Conservation (phyloP, 2,329 filamentous ascomycete genomes). For the Parascedosporium putredinis region DNA sequence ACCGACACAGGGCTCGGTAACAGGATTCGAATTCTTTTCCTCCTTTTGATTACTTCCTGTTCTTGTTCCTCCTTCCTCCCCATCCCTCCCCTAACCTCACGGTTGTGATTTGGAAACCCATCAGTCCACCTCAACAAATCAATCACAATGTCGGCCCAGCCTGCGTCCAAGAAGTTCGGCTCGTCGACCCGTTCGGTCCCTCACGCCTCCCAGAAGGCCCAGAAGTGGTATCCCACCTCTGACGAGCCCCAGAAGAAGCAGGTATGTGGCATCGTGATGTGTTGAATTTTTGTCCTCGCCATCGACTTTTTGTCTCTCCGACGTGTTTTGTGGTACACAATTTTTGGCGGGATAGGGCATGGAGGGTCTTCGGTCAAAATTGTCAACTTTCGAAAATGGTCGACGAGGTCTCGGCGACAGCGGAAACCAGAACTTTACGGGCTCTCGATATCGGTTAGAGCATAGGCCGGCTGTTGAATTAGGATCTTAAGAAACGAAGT, state of each 20-base stretch:
- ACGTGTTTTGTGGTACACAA: not conserved
- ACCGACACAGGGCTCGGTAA: constrained; percentile 4
- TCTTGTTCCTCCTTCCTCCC: constrained; percentile 20
- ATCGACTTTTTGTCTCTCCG: not conserved
- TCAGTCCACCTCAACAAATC: constrained; percentile 14
- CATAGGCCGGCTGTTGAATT: too few species aligned
- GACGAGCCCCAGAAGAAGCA: constrained; percentile 84
- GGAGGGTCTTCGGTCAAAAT: not conserved
- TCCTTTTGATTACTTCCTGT: constrained; percentile 7
- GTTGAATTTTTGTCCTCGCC: not conserved
- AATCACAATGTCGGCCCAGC: constrained; percentile 57
- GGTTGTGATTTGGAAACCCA: not conserved
- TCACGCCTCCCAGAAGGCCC: constrained; percentile 79
- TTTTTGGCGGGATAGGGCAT: constrained; percentile 5
- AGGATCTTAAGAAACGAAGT: too few species aligned
- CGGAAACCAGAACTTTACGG: not conserved
- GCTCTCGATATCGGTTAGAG: not conserved
- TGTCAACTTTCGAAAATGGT: not conserved
- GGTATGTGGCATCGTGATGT: constrained; percentile 53
- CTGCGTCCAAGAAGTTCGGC: constrained; percentile 89
- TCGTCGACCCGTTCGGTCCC: constrained; percentile 90
- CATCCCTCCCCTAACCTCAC: constrained; percentile 20
- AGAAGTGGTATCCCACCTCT: constrained; percentile 98
- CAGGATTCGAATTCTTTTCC: constrained; percentile 10
- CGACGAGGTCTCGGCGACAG: not conserved